Evolutionary conservation across 129 eudicot species (phyloP).

Genomic region (Flaveria robusta): DNA sequence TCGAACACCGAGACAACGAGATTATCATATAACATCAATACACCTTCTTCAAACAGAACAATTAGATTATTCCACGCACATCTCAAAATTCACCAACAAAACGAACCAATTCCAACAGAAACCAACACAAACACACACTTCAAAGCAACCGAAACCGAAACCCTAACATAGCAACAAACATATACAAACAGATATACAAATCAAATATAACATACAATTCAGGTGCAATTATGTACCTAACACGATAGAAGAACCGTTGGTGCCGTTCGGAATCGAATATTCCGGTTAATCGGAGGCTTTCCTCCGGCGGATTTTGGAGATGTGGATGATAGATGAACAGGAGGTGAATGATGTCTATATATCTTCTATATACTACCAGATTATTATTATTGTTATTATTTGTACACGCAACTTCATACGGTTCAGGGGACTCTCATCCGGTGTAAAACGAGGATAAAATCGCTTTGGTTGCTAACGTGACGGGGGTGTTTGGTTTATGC

Average conservation of each 20-base stretch:
- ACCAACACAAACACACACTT: constrained; percentile 14
- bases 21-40: not conserved
- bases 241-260: not conserved
- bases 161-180: constrained; percentile 19
- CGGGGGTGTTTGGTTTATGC: not conserved
- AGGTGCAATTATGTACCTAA: constrained; percentile 15
- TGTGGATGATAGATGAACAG: constrained; percentile 29
- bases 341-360: constrained; percentile 21
- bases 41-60: not conserved
- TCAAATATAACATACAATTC: not conserved
- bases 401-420: constrained; percentile 36
- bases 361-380: not conserved
- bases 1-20: not conserved
- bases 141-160: constrained; percentile 18
- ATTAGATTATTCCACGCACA: not conserved
- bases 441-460: constrained; percentile 26
- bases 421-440: constrained; percentile 19
- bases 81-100: not conserved
- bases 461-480: constrained; percentile 25
- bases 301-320: constrained; percentile 28
- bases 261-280: not conserved
- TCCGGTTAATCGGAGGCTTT: constrained; percentile 28
- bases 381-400: not conserved
- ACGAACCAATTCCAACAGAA: not conserved
- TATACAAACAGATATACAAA: not conserved